Base-by-base conservation (phyloP, 2,329 filamentous ascomycete species). In the Niveomyces coronatus region DNA sequence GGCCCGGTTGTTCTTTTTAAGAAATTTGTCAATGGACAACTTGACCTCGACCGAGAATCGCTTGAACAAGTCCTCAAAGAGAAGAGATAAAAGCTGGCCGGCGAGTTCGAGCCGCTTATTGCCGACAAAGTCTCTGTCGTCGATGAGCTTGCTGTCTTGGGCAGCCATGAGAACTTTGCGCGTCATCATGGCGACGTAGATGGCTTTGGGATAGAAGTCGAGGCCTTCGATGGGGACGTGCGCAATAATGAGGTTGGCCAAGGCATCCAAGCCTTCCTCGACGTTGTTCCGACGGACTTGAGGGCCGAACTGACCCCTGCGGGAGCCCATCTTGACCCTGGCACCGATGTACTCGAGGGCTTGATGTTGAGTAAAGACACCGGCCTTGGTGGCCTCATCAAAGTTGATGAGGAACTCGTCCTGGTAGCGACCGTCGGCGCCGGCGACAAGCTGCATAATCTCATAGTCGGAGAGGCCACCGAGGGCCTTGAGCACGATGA, bases 1-100 rank as follows among this genome's bases (percentile, higher is more conserved):
- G 0, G 86, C 87, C 30, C 88, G 77, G 54, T 93, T 89, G 39
- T 86, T 86, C 58, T 95, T 96, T 61, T 93, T 94, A 44, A 96
- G 65, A 4, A 91, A 84, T 54, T 96, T 95, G 64, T 98, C 91
- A 49, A 98, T 89, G 47, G 83, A 89, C 63, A 85, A 76, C 59
- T 94, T 94, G 56, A 98, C 79, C 49, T 91, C 82, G 41, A 76
- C 76, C 51, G 85, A 84, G 59, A 95, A 95, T 44, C 85, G 84
- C 65, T 98, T 98, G 75, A 98, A 98, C 43, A 95, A 63, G 68
- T 98, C 93, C 60, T 98, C 93, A 49, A 98, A 98, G 0, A 98
- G 71, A 1, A 98, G 71, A 3, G 91, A 88, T 44, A 98, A 65
- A 55, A 98, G 79, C 61, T 96, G 91, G 1, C 91, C 91, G 38